Conservation (phyloP, 2,329 filamentous ascomycete species). For the Diaporthe vexans region DNA sequence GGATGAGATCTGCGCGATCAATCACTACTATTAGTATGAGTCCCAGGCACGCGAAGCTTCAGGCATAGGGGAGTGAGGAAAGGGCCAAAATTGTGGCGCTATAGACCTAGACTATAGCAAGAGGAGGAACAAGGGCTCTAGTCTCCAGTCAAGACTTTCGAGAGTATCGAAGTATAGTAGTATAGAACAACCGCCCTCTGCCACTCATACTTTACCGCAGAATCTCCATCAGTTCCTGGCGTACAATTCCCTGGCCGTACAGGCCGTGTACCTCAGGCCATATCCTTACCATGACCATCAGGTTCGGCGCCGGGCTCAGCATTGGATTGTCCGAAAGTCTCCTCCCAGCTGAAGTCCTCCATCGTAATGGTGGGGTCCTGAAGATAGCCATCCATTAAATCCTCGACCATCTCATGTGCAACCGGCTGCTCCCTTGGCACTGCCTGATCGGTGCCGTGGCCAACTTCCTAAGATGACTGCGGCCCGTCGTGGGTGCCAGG, state of each 20-base stretch:
- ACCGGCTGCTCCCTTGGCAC: rapidly evolving
- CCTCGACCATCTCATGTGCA: too few relatives aligned
- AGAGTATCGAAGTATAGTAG: neutral
- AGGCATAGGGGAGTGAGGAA: rapidly evolving
- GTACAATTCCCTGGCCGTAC: neutral
- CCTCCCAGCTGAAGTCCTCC: neutral
- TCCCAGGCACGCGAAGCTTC: too few relatives aligned
- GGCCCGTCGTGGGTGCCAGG: neutral
- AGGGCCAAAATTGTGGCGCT: neutral
- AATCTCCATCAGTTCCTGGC: neutral
- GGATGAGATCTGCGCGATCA: too few relatives aligned
- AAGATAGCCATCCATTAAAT: too few relatives aligned
- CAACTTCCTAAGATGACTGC: neutral
- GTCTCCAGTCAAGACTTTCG: neutral
- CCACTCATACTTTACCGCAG: neutral
- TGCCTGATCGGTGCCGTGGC: neutral
- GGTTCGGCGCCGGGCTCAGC: neutral
- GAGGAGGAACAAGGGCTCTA: neutral
- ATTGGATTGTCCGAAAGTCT: neutral
- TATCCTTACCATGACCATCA: neutral
- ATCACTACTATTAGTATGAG: too few relatives aligned
- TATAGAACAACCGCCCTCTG: neutral
- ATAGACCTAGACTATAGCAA: neutral
- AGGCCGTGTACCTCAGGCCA: neutral
- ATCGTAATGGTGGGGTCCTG: too few relatives aligned